Percentiles rank a stretch among this genome's conserved stretches.
These are phyloP conservation scores for Phytophthora gonapodyides DNA, from an alignment of 352 stramenopile genomes.

Conservation along the genomic window DNA sequence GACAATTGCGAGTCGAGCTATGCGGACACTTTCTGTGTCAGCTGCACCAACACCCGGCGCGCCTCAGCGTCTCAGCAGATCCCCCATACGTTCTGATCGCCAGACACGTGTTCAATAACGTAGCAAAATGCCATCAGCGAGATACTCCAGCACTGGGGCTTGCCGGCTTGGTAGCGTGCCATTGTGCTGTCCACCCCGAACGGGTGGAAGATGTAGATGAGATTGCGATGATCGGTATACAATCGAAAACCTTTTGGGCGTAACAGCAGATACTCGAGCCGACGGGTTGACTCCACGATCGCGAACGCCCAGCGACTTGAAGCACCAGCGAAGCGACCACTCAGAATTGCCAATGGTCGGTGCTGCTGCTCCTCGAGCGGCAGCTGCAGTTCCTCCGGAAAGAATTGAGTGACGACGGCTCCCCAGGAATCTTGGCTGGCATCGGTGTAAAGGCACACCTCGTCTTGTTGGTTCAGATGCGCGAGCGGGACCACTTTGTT, in stretches of 20 bases:
- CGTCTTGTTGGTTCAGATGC: neutral
- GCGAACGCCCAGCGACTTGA: constrained; percentile 4
- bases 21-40: neutral
- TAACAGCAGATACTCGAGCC: constrained; percentile 18
- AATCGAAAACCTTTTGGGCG: constrained; percentile 14
- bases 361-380: constrained; percentile 8
- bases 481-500: constrained; percentile 30
- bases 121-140: constrained; percentile 16
- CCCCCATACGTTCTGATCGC: constrained; percentile 7
- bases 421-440: constrained; percentile 1
- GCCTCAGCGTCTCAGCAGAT: too few species aligned
- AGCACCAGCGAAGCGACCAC: constrained; percentile 6
- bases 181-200: constrained; percentile 1
- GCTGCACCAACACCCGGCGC: neutral
- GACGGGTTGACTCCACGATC: neutral
- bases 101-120: constrained; percentile 23
- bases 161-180: constrained; percentile 10
- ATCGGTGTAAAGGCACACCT: constrained; percentile 11
- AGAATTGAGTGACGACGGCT: constrained; percentile 6
- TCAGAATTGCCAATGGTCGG: constrained; percentile 4
- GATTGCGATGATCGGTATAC: constrained; percentile 23
- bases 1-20: neutral
- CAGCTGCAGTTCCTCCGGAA: neutral
- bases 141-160: constrained; percentile 15
- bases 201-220: constrained; percentile 27